A percentile compares a stretch with the other conserved stretches of the same genome.
These are phyloP conservation scores for Hysterangium stoloniferum DNA, from an alignment of 768 basidiomycete genomes.

Conservation along the genomic window DNA sequence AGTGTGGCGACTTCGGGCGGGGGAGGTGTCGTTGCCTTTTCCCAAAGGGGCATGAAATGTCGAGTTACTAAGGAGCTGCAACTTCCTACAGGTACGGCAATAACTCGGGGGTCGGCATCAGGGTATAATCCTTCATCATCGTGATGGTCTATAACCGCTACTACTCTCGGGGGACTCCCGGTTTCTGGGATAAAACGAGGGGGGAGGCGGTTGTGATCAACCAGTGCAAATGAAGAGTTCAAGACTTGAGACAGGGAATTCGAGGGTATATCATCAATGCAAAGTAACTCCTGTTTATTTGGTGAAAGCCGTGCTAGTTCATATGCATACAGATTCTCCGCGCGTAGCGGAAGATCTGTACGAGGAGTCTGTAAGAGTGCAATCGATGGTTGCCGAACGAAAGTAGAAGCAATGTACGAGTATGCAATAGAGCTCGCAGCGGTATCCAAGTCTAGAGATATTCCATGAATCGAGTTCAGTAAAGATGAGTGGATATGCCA, in stretches of 20 bases:
- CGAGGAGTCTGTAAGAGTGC: slow-evolving; percentile 66
- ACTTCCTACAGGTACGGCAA: slow-evolving; percentile 63
- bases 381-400: slow-evolving; percentile 49
- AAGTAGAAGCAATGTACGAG: slow-evolving; percentile 62
- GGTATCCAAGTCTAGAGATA: slow-evolving; percentile 73
- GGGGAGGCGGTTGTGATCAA: slow-evolving; percentile 82
- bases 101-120: slow-evolving; percentile 56
- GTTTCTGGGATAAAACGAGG: slow-evolving; percentile 29
- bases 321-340: slow-evolving; percentile 82
- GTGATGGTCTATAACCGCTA: slow-evolving; percentile 86
- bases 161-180: slow-evolving; percentile 44
- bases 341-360: slow-evolving; percentile 66
- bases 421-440: slow-evolving; percentile 80
- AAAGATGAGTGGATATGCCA: slow-evolving; percentile 13
- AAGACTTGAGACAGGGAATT: slow-evolving; percentile 27
- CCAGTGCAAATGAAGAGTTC: slow-evolving; percentile 65
- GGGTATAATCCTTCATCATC: slow-evolving; percentile 69
- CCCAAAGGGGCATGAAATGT: slow-evolving; percentile 31
- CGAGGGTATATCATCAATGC: slow-evolving; percentile 54
- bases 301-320: slow-evolving; percentile 45
- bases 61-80: slow-evolving; percentile 63
- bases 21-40: slow-evolving; percentile 17
- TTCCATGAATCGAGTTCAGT: background rate
- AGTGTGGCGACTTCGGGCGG: slow-evolving; percentile 65
- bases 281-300: slow-evolving; percentile 50